Evolutionary conservation across 2,329 filamentous ascomycete genomes (phyloP), one percentile per base, ranked within the genome.

Genomic region (Cladosporium halotolerans): DNA sequence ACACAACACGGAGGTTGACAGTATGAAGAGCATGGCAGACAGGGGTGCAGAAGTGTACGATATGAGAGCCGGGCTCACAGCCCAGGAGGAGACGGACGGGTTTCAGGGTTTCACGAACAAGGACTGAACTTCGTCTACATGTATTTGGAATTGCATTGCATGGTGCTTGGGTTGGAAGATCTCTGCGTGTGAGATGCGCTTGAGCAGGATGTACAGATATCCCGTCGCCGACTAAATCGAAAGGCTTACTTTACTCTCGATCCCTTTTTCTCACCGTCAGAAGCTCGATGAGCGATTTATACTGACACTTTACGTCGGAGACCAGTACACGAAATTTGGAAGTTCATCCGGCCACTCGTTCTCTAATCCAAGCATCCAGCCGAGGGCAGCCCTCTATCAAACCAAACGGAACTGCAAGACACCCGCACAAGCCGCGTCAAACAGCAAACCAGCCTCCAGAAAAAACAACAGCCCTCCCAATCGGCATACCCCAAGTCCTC

Each of bases 11-110:
- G 13, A 34, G 11, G 16, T 9, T 9, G 11, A 42, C 34, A 9
- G 38, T 42, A 13, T 39, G 16, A 42, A 42, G 14, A 18, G 28
- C 49, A 52, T 45, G 47, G 11, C 3, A 8, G 19, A 3, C 44
- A 45, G 23, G 13, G 9, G 28, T 19, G 45, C 13, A 41, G 40
- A 19, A 16, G 36, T 61, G 60, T 61, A 61, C 28, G 58, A 58
- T 57, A 61, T 19, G 45, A 43, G 46, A 23, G 13, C 6, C 11
- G 9, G 42, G 42, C 42, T 14, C 32, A 2, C 7, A 11, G 45
- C 16, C 16, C 45, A 14, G 28, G 9, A 32, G 16, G 13, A n/a
- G 14, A 31, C 11, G 42, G 28, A 31, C 14, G 13, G 28, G 14
- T 10, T 45, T 33, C n/a, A 32, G 33, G 33, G 23, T 28, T 28